phyloP scores from a whole-genome alignment of 805 yeast species.

The Schizosaccharomyces octosporus region DNA sequence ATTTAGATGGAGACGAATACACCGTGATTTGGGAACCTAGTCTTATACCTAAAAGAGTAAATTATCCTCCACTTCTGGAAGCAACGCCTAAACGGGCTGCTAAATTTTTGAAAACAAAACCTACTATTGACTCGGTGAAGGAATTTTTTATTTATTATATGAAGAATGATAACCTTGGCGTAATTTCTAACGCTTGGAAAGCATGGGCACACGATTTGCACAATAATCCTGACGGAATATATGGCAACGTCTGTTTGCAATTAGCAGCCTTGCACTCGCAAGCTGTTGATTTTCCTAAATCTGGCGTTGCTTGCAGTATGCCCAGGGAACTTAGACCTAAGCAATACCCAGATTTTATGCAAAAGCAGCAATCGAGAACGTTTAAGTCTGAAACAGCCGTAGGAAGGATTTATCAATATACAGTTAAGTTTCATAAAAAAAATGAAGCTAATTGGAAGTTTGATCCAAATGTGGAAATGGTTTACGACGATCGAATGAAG shows the following conservation, averaged over 20 bases:
- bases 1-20: conserved; percentile 5
- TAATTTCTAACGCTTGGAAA: background rate
- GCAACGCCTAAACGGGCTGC: background rate
- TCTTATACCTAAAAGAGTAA: conserved; percentile 1
- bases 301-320: background rate
- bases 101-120: background rate
- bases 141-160: background rate
- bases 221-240: background rate
- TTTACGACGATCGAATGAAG: background rate
- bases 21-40: conserved; percentile 4
- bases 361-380: background rate
- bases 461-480: background rate
- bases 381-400: background rate
- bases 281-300: conserved; percentile 1
- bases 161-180: background rate
- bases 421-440: background rate
- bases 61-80: background rate
- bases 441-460: background rate
- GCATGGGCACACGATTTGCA: background rate
- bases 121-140: background rate
- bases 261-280: background rate
- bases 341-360: background rate
- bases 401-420: background rate
- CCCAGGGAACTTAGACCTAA: background rate
- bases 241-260: background rate